Evolutionary conservation across 352 stramenopile species (phyloP).

Genomic region (Phytopythium aichiense): DNA sequence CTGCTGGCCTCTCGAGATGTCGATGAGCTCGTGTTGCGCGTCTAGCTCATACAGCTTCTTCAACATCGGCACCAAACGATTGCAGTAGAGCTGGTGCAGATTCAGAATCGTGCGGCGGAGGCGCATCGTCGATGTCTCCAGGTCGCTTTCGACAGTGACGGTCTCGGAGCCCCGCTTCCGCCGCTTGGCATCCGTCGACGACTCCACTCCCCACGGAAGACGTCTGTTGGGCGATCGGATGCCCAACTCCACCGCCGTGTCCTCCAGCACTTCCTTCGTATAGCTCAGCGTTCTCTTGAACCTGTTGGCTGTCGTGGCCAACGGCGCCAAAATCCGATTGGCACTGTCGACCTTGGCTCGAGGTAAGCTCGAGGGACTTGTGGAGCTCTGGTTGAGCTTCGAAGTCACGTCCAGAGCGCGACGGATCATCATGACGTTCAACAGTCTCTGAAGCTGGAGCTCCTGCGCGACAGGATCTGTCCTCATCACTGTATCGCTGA

Average conservation of each 20-base stretch:
- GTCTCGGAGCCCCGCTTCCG: constrained; percentile 10
- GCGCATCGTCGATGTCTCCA: constrained; percentile 42
- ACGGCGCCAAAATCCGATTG: constrained; percentile 11
- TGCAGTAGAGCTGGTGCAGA: constrained; percentile 47
- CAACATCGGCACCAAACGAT: constrained; percentile 48
- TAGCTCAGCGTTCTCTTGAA: constrained; percentile 34
- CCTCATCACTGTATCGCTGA: background rate
- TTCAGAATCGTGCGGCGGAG: constrained; percentile 55
- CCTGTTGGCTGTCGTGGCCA: constrained; percentile 21
- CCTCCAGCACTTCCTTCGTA: constrained; percentile 48
- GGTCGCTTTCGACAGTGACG: constrained; percentile 43
- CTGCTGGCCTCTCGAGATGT: constrained; percentile 33
- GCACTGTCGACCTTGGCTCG: background rate
- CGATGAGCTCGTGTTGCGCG: constrained; percentile 26
- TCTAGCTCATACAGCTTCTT: constrained; percentile 49
- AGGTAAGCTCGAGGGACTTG: background rate
- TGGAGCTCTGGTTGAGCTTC: background rate
- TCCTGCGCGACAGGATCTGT: background rate
- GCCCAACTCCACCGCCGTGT: constrained; percentile 43
- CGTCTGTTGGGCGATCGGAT: constrained; percentile 24
- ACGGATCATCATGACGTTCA: background rate
- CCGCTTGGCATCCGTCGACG: constrained; percentile 9
- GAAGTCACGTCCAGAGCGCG: background rate
- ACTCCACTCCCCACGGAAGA: constrained; percentile 45
- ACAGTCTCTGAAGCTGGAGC: background rate